A percentile compares a stretch with the other conserved stretches of the same genome.
Conservation (phyloP, 2,329 filamentous ascomycete species). For the Diaporthe vaccinii region DNA sequence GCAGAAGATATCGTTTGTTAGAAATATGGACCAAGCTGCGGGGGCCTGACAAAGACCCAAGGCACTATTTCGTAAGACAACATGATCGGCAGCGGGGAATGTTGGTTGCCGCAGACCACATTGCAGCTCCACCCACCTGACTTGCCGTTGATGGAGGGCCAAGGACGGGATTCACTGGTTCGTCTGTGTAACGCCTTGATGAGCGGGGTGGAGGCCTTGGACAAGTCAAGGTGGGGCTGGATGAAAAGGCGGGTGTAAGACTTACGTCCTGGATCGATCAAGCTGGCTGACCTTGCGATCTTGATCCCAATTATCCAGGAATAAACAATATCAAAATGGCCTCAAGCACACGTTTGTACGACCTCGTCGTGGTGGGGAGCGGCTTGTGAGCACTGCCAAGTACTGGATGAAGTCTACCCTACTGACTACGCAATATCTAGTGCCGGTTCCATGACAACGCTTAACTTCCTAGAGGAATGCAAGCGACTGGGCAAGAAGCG, state of each 20-base stretch:
- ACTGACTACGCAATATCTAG: not conserved
- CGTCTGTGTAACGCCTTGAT: not conserved
- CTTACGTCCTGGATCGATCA: not conserved
- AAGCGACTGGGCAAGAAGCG: not conserved
- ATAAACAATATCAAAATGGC: not conserved
- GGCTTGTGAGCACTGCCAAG: conserved; percentile 12
- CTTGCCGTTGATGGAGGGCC: not conserved
- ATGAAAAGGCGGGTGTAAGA: not conserved
- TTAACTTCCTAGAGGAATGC: conserved; percentile 27
- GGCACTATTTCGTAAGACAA: not conserved
- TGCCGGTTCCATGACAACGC: conserved; percentile 20
- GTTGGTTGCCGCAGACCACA: not conserved
- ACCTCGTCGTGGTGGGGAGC: conserved; percentile 22
- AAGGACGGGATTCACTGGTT: not conserved
- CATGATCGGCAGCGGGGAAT: conserved; percentile 8
- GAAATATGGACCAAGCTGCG: not conserved
- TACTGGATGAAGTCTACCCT: no score
- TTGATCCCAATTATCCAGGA: not conserved
- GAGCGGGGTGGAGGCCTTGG: not conserved
- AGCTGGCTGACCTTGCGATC: not conserved
- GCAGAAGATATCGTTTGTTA: not conserved
- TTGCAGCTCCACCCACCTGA: not conserved
- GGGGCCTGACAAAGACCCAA: not conserved
- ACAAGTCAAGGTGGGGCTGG: not conserved
- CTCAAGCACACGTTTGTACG: not conserved